Evolutionary conservation across 2,329 filamentous ascomycete species (phyloP).

Genomic region (Stachybotrys elegans): DNA sequence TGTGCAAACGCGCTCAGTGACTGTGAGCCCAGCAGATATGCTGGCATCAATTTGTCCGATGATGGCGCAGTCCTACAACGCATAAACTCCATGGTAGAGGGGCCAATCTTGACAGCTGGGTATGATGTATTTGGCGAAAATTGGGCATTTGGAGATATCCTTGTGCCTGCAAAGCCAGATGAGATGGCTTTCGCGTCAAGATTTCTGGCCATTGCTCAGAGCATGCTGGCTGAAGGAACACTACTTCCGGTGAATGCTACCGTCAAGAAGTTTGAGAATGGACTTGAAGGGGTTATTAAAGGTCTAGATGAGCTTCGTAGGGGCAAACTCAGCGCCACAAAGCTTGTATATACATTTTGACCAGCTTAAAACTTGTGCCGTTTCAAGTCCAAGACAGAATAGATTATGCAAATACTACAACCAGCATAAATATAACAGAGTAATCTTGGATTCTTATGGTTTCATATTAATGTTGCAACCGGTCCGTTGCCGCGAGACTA

Average conservation of each 20-base stretch:
- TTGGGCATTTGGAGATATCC: neutral
- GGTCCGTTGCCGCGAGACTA: no score
- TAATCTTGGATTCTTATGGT: no score
- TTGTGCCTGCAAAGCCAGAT: neutral
- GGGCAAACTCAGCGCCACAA: neutral
- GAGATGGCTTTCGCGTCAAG: neutral
- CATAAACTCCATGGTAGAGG: neutral
- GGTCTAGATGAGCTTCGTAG: neutral
- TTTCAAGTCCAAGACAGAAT: no score
- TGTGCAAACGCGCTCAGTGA: neutral
- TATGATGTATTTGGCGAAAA: neutral
- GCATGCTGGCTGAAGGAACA: neutral
- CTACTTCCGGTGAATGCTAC: neutral
- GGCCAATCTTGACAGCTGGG: neutral
- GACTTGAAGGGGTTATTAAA: neutral
- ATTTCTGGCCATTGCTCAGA: neutral
- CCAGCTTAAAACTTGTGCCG: no score
- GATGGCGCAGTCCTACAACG: neutral
- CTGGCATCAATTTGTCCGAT: neutral
- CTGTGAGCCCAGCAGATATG: neutral
- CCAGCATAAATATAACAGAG: no score
- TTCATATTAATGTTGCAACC: no score
- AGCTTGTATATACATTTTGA: neutral
- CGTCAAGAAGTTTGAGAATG: neutral
- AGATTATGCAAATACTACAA: no score